Evolutionary conservation across 2,329 filamentous ascomycete genomes (phyloP).

Genomic region (Neoscytalidium dimidiatum): DNA sequence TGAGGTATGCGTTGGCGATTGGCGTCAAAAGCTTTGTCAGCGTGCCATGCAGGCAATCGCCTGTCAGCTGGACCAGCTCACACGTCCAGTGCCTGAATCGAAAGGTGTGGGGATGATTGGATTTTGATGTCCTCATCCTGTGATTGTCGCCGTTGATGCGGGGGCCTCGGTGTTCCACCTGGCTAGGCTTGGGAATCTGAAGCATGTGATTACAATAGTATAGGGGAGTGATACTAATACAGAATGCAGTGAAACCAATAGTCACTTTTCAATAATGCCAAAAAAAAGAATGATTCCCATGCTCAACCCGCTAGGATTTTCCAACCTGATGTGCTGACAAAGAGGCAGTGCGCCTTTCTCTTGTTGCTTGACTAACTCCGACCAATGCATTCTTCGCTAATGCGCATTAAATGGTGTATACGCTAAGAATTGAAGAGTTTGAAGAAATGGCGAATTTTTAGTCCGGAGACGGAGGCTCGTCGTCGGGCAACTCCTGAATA

Average conservation of each 20-base stretch:
- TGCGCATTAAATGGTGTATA: conserved; percentile 19
- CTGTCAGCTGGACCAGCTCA: conserved; percentile 6
- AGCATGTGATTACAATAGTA: conserved; percentile 20
- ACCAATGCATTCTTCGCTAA: conserved; percentile 18
- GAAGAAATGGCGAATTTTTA: background rate
- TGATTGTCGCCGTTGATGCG: conserved; percentile 6
- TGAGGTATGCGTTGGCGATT: background rate
- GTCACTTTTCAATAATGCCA: background rate
- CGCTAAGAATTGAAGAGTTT: conserved; percentile 3
- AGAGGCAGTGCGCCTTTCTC: background rate
- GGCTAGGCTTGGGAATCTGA: background rate
- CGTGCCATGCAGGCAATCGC: background rate
- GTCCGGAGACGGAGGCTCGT: conserved; percentile 13
- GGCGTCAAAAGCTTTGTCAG: background rate
- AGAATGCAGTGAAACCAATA: conserved; percentile 14
- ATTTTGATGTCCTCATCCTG: background rate
- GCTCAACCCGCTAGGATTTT: background rate
- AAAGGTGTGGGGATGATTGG: background rate
- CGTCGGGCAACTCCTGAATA: conserved; percentile 62
- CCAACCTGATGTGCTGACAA: background rate
- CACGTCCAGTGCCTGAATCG: background rate
- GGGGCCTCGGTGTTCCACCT: conserved; percentile 10
- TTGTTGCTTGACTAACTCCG: conserved; percentile 17
- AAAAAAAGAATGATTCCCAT: background rate
- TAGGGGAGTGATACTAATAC: conserved; percentile 10